phyloP scores from a whole-genome alignment of 768 basidiomycete species.

The Suillus plorans region DNA sequence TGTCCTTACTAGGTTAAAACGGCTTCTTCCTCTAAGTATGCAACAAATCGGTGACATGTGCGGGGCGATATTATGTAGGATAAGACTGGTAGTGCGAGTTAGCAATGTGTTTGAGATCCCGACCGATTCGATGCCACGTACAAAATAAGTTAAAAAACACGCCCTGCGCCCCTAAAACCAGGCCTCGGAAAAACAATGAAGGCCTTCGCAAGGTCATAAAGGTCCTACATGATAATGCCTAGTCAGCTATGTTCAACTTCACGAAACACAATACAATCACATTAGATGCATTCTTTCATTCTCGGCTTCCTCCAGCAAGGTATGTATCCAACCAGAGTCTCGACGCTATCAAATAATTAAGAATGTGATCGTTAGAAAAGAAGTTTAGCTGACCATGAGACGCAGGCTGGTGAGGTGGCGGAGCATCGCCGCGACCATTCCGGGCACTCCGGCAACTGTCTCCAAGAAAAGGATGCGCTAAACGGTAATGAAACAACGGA shows the following conservation, averaged over 20 bases:
- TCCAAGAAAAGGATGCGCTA: constrained; percentile 73
- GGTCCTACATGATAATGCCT: constrained; percentile 53
- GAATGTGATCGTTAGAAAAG: constrained; percentile 9
- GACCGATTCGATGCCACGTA: constrained; percentile 33
- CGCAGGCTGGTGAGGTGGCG: constrained; percentile 88
- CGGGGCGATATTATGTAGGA: constrained; percentile 76
- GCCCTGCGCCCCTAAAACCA: constrained; percentile 90
- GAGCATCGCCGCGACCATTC: constrained; percentile 89
- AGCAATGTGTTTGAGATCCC: constrained; percentile 13
- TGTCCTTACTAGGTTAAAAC: constrained; percentile 80
- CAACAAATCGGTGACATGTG: constrained; percentile 89
- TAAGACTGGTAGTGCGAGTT: constrained; percentile 48
- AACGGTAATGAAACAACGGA: constrained; percentile 22
- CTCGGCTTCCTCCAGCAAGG: constrained; percentile 90
- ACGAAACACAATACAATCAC: constrained; percentile 38
- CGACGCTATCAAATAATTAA: constrained; percentile 36
- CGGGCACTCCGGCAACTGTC: constrained; percentile 91
- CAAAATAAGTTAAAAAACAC: constrained; percentile 89
- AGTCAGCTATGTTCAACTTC: constrained; percentile 9
- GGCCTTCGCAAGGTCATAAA: constrained; percentile 93
- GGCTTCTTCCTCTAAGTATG: constrained; percentile 92
- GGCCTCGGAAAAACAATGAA: constrained; percentile 71
- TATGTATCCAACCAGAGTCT: constrained; percentile 84
- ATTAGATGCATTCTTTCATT: constrained; percentile 97
- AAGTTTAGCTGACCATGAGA: constrained; percentile 61